These are phyloP conservation scores for Calamus simplicifolius DNA, from an alignment of 176 grass and related monocot genomes.

Conservation along the genomic window DNA sequence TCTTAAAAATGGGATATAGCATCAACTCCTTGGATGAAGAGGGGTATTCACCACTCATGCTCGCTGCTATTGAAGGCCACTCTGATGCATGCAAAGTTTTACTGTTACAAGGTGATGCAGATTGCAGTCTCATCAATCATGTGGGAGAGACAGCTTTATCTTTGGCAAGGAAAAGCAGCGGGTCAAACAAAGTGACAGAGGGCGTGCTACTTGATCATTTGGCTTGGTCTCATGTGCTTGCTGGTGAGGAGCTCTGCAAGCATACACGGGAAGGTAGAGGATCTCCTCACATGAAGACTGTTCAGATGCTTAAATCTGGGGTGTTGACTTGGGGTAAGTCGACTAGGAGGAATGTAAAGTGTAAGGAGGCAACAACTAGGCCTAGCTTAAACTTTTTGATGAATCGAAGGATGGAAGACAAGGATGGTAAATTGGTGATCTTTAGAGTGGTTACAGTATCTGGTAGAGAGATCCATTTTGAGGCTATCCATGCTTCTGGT, in stretches of 20 bases:
- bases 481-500: slow-evolving; percentile 22
- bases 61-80: slow-evolving; percentile 30
- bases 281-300: slow-evolving; percentile 31
- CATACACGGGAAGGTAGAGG: slow-evolving; percentile 37
- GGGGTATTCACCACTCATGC: slow-evolving; percentile 50
- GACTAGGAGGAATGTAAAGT: slow-evolving; percentile 39
- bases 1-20: slow-evolving; percentile 49
- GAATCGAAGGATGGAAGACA: slow-evolving; percentile 22
- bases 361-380: slow-evolving; percentile 41
- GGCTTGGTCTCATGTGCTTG: slow-evolving; percentile 26
- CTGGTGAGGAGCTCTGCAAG: slow-evolving; percentile 47
- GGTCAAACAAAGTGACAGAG: slow-evolving; percentile 35
- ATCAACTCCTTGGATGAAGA: slow-evolving; percentile 33
- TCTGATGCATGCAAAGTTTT: slow-evolving; percentile 40
- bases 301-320: slow-evolving; percentile 41
- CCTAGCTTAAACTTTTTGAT: slow-evolving; percentile 30
- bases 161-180: slow-evolving; percentile 27
- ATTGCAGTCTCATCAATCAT: slow-evolving; percentile 31
- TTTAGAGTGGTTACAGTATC: slow-evolving; percentile 37
- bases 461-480: slow-evolving; percentile 50
- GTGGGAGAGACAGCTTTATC: slow-evolving; percentile 41
- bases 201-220: slow-evolving; percentile 40
- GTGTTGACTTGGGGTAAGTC: slow-evolving; percentile 43
- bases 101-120: slow-evolving; percentile 33
- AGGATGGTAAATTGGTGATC: slow-evolving; percentile 22